phyloP scores from a whole-genome alignment of 768 basidiomycete genomes.

The Leccinum uliginosum region DNA sequence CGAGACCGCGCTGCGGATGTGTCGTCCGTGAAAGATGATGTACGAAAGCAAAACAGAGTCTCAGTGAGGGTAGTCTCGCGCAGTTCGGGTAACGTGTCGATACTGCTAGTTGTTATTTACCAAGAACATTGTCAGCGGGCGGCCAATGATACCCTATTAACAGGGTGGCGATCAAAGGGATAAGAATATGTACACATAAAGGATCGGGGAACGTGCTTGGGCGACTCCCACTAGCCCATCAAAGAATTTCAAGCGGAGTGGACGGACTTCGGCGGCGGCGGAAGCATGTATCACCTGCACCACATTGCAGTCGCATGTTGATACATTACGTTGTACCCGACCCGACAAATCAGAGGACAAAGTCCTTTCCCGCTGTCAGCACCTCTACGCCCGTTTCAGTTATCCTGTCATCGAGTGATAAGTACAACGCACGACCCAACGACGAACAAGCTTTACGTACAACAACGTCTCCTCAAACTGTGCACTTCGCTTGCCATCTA shows the following conservation, averaged over 20 bases:
- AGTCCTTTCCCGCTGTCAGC: constrained; percentile 57
- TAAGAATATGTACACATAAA: constrained; percentile 32
- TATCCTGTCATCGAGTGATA: constrained; percentile 48
- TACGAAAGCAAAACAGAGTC: constrained; percentile 23
- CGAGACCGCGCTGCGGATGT: constrained; percentile 8
- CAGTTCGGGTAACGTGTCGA: constrained; percentile 25
- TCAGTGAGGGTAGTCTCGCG: constrained; percentile 10
- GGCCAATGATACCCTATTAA: constrained; percentile 24
- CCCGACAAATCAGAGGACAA: constrained; percentile 18
- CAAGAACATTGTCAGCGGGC: constrained; percentile 24
- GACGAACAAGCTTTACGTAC: constrained; percentile 45
- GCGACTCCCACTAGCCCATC: too few relatives aligned
- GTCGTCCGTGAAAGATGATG: constrained; percentile 17
- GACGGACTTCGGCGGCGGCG: constrained; percentile 11
- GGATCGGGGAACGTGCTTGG: constrained; percentile 19
- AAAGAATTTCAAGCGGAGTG: constrained; percentile 18
- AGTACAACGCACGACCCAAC: constrained; percentile 11
- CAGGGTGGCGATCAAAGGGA: constrained; percentile 23
- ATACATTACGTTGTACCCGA: constrained; percentile 17
- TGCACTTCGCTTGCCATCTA: constrained; percentile 86
- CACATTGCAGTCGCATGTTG: constrained; percentile 23
- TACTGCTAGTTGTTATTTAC: constrained; percentile 27
- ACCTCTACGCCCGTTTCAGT: constrained; percentile 90
- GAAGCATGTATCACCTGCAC: constrained; percentile 11
- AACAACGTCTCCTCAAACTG: constrained; percentile 97